phyloP scores from a whole-genome alignment of 305 asterid species.

The Plantago coronopus region DNA sequence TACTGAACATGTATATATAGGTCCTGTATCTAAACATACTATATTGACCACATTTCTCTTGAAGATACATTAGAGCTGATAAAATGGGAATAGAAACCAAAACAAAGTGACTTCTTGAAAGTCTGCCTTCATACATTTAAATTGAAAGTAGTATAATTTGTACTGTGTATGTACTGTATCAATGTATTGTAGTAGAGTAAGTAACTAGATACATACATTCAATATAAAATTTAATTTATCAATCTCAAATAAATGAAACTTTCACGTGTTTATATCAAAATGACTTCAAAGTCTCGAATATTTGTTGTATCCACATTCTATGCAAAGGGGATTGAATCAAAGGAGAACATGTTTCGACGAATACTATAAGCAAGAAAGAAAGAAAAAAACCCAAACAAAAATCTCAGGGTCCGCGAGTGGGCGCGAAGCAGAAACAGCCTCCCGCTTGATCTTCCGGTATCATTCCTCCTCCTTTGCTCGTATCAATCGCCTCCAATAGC shows the following conservation, averaged over 20 bases:
- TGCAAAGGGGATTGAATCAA: constrained; percentile 20
- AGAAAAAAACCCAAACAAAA: neutral
- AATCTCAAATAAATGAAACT: neutral
- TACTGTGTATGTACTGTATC: too few relatives aligned
- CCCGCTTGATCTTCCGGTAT: constrained; percentile 60
- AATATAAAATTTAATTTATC: too few relatives aligned
- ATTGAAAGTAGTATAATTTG: too few relatives aligned
- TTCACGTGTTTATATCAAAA: neutral
- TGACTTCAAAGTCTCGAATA: neutral
- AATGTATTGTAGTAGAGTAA: too few relatives aligned
- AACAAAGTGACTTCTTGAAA: too few relatives aligned
- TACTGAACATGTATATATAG: too few relatives aligned
- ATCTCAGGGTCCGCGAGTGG: constrained; percentile 57
- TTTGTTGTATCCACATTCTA: neutral
- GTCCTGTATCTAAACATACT: too few relatives aligned
- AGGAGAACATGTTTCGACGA: neutral
- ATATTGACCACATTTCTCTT: too few relatives aligned
- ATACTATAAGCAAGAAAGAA: neutral
- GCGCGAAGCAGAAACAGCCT: constrained; percentile 67
- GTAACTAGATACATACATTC: too few relatives aligned
- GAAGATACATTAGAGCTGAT: too few relatives aligned
- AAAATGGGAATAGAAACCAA: too few relatives aligned
- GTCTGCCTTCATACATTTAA: too few relatives aligned
- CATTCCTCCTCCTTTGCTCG: constrained; percentile 85
- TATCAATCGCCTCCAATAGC: constrained; percentile 63